Evolutionary conservation across 306 rosid genomes (phyloP), one percentile per base, ranked within the genome.

Genomic region (Acacia crassicarpa): DNA sequence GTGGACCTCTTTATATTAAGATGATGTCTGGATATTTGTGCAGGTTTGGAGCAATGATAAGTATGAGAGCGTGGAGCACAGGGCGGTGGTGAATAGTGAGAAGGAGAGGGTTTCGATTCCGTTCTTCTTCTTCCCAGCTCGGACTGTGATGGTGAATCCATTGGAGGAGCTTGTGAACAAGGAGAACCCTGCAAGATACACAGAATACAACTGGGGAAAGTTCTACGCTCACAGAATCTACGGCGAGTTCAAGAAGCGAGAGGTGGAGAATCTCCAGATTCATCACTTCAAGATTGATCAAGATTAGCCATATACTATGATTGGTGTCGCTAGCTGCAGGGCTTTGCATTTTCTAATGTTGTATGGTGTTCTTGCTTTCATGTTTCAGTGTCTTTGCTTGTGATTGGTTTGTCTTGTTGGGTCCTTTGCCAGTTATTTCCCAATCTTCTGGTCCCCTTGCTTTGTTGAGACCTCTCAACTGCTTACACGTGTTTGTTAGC

Each of bases 1-100:
- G 40, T 35, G 7, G 41, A 8, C 41, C 40, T 38, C 8, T 38
- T 38, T 38, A 35, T 38, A 38, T 38, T 38, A 8, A 6, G 8
- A 38, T 1, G 41, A 6, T 38, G 41, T 38, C 7, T 16, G 9
- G 49, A 68, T 27, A 27, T 68, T 43, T 19, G 51, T n/a, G 54
- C 86, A 93, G 98, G 97, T 91, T 45, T 94, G 97, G 97, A 93
- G 89, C 81, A 93, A 91, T 83, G 92, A 91, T 15, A 85, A 27
- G 9, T 92, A 89, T 72, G 89, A 91, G 63, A 91, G 93, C 76
- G 90, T 83, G 56, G 95, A 91, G 51, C 98, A 93, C 54, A 91
- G 92, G 56, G 95, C 74, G 69, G 51, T 83, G 73, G 89, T 91
- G 44, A 89, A 92, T 85, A 68, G 88, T 2, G 82, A 83, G 65